These are phyloP conservation scores for Oldenlandia corymbosa DNA, from an alignment of 257 asterid species.

Conservation along the genomic window DNA sequence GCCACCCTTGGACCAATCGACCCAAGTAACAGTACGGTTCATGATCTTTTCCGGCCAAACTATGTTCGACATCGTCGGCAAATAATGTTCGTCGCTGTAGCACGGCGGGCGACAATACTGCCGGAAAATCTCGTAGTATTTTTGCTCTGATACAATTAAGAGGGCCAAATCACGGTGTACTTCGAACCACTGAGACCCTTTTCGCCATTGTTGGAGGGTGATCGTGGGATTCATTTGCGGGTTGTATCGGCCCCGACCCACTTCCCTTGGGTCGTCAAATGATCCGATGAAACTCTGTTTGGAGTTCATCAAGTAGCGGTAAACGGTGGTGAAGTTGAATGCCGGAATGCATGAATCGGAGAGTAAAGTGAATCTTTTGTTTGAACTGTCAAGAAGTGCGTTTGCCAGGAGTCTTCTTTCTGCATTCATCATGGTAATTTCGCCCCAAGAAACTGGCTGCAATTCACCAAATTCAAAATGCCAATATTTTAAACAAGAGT, in stretches of 20 bases:
- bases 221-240: conserved; percentile 49
- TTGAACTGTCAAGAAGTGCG: conserved; percentile 55
- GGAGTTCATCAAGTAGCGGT: conserved; percentile 35
- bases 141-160: conserved; percentile 30
- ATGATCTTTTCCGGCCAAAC: conserved; percentile 34
- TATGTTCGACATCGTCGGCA: conserved; percentile 58
- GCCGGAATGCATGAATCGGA: conserved; percentile 76
- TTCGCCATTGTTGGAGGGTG: conserved; percentile 59
- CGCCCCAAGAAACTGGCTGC: conserved; percentile 66
- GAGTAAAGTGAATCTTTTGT: conserved; percentile 48
- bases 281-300: conserved; percentile 41
- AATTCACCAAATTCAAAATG: background rate
- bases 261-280: conserved; percentile 42
- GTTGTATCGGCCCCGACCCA: conserved; percentile 65
- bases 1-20: conserved; percentile 68
- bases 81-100: conserved; percentile 44
- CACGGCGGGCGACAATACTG: conserved; percentile 48
- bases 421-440: conserved; percentile 63
- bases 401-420: conserved; percentile 64
- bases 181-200: conserved; percentile 79
- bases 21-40: conserved; percentile 46
- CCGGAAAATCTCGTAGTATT: conserved; percentile 31
- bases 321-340: conserved; percentile 55
- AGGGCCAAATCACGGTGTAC: conserved; percentile 50
- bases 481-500: no score